Base-by-base conservation (phyloP, 129 eudicot species). In the Oenanthe sinensis region DNA sequence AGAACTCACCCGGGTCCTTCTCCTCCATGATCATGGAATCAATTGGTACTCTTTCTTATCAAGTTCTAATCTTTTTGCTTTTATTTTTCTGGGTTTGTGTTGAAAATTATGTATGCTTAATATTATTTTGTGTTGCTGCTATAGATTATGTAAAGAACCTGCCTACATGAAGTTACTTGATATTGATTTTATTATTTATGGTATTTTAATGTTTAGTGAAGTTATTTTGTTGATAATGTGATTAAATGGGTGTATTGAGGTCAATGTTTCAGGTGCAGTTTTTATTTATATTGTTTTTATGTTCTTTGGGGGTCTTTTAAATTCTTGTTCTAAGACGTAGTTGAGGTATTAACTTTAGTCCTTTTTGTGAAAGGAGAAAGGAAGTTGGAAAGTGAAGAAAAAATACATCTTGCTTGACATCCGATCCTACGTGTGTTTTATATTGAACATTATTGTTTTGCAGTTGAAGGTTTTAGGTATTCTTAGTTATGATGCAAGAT, bases 11-110 rank as follows among this genome's bases (percentile, higher is more conserved):
- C 85, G 94, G 45, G 91, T 88, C 75, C 86, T 95, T 76, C 96
- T 95, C 79, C 91, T 83, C 79, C 98, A 90, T 37, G 90, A 95
- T 79, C 97, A 95, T 83, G 85, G 83, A 76, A 75, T 95, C 86
- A 86, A 88, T 11, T 95, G 96, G 98, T 95, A 90, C 22, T 16
- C n/a, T 46, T 40, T 15, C 7, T 0, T 49, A 15, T 47, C 50
- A 47, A 0, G 8, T 45, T 45, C 1, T 9, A 0, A 8, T 45
- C 8, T 45, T 45, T 45, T 8, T 45, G 3, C 13, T 45, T 45
- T 2, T 45, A 45, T 45, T 45, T 45, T 45, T 45, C 48, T 52
- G 52, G 13, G 52, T 48, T 10, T 48, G 52, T 48, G 60, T 52
- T 52, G 0, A 3, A 52, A 52, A 14, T 67, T 67, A 67, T 67